These are phyloP conservation scores for Coprinopsis cinerea DNA, from an alignment of 768 basidiomycete species.

Conservation along the genomic window DNA sequence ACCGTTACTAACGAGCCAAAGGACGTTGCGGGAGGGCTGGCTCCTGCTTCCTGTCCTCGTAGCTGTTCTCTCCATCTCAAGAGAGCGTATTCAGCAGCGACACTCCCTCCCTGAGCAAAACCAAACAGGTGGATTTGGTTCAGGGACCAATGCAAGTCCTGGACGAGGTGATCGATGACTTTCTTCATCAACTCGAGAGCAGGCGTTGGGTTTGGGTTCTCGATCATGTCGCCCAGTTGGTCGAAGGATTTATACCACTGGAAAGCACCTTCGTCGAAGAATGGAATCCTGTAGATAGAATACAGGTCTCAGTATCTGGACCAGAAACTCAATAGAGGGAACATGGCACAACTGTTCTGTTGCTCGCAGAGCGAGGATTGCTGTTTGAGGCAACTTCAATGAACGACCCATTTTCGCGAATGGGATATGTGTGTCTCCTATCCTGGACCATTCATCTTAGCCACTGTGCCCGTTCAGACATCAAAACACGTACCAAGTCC, in stretches of 20 bases:
- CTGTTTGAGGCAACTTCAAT: slow-evolving; percentile 86
- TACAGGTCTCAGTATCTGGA: no score
- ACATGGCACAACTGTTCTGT: slow-evolving; percentile 61
- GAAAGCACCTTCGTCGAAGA: slow-evolving; percentile 70
- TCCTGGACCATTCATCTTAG: background rate
- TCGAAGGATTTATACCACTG: slow-evolving; percentile 89
- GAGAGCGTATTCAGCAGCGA: slow-evolving; percentile 65
- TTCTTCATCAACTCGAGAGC: slow-evolving; percentile 52
- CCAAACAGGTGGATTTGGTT: slow-evolving; percentile 80
- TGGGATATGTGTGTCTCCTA: slow-evolving; percentile 78
- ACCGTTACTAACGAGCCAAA: slow-evolving; percentile 67
- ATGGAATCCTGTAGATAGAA: slow-evolving; percentile 54
- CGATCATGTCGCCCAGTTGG: slow-evolving; percentile 64
- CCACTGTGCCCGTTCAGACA: no score
- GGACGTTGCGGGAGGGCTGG: slow-evolving; percentile 17
- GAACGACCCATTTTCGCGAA: slow-evolving; percentile 69
- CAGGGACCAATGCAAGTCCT: slow-evolving; percentile 59
- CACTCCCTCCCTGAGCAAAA: slow-evolving; percentile 81
- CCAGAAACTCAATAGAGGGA: no score
- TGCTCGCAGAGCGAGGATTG: slow-evolving; percentile 73
- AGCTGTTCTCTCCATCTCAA: slow-evolving; percentile 44
- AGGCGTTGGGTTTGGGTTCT: slow-evolving; percentile 65
- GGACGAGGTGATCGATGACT: slow-evolving; percentile 50
- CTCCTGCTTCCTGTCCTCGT: slow-evolving; percentile 3
- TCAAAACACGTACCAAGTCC: slow-evolving; percentile 63